Evolutionary conservation across 805 yeast genomes (phyloP), one percentile per base, ranked within the genome.

Genomic region (Yamadazyma endophytica): DNA sequence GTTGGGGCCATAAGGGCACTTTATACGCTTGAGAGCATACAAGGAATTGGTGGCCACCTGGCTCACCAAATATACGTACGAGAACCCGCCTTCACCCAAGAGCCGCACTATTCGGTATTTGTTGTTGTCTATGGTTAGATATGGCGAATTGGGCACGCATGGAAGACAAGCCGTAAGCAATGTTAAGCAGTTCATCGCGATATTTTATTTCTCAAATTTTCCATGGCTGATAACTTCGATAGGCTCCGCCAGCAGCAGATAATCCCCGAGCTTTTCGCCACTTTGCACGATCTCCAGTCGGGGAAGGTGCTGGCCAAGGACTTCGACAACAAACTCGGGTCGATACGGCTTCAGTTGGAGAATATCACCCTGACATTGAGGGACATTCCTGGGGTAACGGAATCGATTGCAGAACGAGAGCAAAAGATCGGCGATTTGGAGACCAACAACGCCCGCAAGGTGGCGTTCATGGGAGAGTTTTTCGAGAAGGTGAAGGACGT

Each of bases 41-140:
- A 55, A 34, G 12, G 58, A 52, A 21, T 70, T 71, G 18, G 68
- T 60, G 16, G 64, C 54, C 26, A 65, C 62, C 41, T 51, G 52
- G 11, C 76, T 68, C 3, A 88, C 95, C 14, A 87, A 62, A 49
- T 89, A 89, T 6, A 86, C 95, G 45, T 82, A 87, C 1, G 95
- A 80, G 50, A 82, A 83, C 9, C 92, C 94, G 2, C 95, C 95
- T 60, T 88, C 97, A 7, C 95, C 96, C 5, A 89, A 62, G n/a
- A 89, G 67, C 37, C 76, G 70, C 32, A 77, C 58, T 12, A 89
- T 80, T 45, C 64, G 68, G 60, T 81, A 84, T 28, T 64, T 63
- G 21, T 74, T 67, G 33, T 75, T 74, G 52, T 83, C 82, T 40
- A 89, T 73, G 12, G 64, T 49, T 8, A 88, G 59, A 6, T 68